Evolutionary conservation across 768 basidiomycete genomes (phyloP), one percentile per base, ranked within the genome.

Genomic region (Gloeostereum incarnatum): DNA sequence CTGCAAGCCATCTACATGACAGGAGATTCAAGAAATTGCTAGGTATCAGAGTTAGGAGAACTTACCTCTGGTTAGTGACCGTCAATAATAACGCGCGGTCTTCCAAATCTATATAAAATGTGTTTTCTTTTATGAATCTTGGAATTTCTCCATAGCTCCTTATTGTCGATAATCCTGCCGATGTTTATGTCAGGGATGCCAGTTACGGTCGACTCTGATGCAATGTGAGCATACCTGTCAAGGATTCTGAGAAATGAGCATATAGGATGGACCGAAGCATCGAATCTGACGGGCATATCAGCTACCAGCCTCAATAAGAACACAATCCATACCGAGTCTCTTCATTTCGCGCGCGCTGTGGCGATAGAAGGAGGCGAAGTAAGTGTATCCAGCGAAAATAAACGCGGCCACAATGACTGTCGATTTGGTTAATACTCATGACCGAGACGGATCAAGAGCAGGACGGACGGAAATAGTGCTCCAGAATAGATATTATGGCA

Each of bases 241-340:
- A 61, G 1, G 78, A 82, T 55, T 88, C 86, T 0, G 81, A 73
- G 51, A 88, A 82, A 49, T 85, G 82, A 0, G 82, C 71, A 52
- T 88, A 88, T 6, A 89, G 66, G 7, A 80, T 59, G 2, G 81
- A 83, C 25, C 85, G 79, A 4, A 88, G 64, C 61, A 82, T 73
- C 6, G 79, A 67, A 53, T 86, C 84, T 75, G 36, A 22, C 13
- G 3, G 23, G 11, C 22, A 11, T 36, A 36, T 11, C 9, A 20
- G 20, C 19, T 4, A 20, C 13, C n/a, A n/a, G 19, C 33, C 11
- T 35, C 33, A 9, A 10, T 4, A 8, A 13, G 22, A 38, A 30
- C 5, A 7, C 13, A 40, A 6, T 5, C 45, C 55, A 31, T 26
- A 63, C 64, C 64, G 11, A 72, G 49, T 3, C 71, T 61, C 51